Percentiles rank a stretch among this genome's conserved stretches.
Evolutionary conservation across 768 basidiomycete genomes (phyloP).

Genomic region (Mycena latifolia): DNA sequence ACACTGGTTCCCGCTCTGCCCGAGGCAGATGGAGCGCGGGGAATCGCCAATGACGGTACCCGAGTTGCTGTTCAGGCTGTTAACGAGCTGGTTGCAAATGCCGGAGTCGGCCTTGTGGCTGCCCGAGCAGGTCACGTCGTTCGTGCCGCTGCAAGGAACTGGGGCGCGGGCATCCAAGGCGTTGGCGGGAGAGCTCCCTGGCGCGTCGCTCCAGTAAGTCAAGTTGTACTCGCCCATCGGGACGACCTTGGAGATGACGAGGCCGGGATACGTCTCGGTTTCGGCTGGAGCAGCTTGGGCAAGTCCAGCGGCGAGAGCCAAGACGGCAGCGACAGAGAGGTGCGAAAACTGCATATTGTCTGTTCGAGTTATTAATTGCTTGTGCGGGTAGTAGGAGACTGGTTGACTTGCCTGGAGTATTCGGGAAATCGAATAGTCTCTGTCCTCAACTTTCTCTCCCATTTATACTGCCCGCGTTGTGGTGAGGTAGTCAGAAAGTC

Average conservation of each 20-base stretch:
- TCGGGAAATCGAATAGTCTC: not conserved
- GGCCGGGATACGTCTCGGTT: not conserved
- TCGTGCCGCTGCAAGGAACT: conserved; percentile 4
- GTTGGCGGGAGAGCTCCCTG: not conserved
- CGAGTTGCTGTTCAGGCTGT: not conserved
- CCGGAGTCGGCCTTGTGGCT: not conserved
- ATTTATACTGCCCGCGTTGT: not conserved
- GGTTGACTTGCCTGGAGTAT: not conserved
- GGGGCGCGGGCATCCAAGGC: not conserved
- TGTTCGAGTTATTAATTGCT: not conserved
- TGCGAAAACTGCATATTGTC: not conserved
- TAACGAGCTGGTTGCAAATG: conserved; percentile 1
- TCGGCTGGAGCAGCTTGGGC: not conserved
- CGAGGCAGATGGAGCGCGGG: conserved; percentile 10
- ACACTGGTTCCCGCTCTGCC: conserved; percentile 1
- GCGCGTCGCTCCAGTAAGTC: conserved; percentile 7
- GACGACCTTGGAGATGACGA: conserved; percentile 4
- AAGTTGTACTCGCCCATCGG: conserved; percentile 14
- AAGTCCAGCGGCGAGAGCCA: conserved; percentile 1
- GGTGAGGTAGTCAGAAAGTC: no score
- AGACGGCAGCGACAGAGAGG: not conserved
- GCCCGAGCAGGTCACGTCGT: conserved; percentile 10
- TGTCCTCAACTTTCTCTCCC: not conserved
- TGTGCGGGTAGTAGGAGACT: not conserved
- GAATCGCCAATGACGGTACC: not conserved